Evolutionary conservation across 257 asterid species (phyloP).

Genomic region (Nicotiana attenuata): DNA sequence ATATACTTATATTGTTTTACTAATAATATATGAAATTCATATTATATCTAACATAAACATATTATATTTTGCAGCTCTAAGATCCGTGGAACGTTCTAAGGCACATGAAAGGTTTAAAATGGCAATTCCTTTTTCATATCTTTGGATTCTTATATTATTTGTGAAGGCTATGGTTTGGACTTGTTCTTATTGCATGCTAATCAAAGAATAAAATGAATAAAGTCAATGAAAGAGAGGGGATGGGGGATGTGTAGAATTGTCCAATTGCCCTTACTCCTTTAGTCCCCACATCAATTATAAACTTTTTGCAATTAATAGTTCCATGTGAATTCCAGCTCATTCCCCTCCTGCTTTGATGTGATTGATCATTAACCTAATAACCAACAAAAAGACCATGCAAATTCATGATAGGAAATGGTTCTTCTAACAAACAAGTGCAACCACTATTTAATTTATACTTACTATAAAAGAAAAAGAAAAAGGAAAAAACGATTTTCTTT

Average conservation of each 20-base stretch:
- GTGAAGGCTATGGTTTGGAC: background rate
- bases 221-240: background rate
- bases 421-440: background rate
- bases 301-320: constrained; percentile 5
- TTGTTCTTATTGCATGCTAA: constrained; percentile 5
- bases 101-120: background rate
- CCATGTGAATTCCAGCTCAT: constrained; percentile 13
- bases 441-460: background rate
- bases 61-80: background rate
- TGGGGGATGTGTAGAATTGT: background rate
- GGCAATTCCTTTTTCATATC: background rate
- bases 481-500: too few species aligned
- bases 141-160: background rate
- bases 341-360: background rate
- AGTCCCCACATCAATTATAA: constrained; percentile 4
- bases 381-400: background rate
- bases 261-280: background rate
- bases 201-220: background rate
- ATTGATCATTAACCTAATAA: constrained; percentile 1
- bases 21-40: background rate
- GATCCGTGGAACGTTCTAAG: background rate
- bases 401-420: background rate
- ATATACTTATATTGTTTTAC: background rate
- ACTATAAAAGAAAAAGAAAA: background rate
- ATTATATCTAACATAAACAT: too few species aligned